Evolutionary conservation across 352 stramenopile species (phyloP).

Genomic region (Globisporangium okanoganense): DNA sequence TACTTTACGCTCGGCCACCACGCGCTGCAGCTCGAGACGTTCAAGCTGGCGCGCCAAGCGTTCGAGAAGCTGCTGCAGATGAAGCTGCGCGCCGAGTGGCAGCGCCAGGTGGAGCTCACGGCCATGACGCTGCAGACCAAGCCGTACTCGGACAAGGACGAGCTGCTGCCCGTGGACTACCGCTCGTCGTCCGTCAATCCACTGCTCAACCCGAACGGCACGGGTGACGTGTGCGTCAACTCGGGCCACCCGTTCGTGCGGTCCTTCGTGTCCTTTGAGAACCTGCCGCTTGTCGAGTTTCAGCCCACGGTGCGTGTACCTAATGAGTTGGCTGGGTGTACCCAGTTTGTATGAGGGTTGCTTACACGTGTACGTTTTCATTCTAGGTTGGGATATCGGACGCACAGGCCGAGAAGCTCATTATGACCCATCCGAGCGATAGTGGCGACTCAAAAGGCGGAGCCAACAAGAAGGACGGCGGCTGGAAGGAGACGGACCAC

Average conservation of each 20-base stretch:
- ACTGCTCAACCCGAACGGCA: conserved; percentile 87
- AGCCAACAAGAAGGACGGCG: conserved; percentile 23
- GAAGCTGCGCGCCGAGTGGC: conserved; percentile 83
- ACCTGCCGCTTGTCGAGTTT: conserved; percentile 95
- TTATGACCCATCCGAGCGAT: conserved; percentile 59
- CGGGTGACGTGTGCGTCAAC: conserved; percentile 89
- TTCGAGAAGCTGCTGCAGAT: conserved; percentile 93
- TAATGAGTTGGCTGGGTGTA: background rate
- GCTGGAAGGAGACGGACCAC: conserved; percentile 61
- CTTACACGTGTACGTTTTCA: background rate
- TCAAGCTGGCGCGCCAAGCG: conserved; percentile 89
- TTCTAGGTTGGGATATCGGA: conserved; percentile 63
- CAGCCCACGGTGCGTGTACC: conserved; percentile 44
- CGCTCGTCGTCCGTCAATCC: conserved; percentile 91
- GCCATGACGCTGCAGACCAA: conserved; percentile 92
- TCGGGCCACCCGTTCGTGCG: conserved; percentile 94
- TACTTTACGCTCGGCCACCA: conserved; percentile 95
- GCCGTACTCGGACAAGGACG: conserved; percentile 90
- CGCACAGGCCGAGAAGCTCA: conserved; percentile 79
- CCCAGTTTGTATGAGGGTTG: no score
- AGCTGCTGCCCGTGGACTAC: conserved; percentile 94
- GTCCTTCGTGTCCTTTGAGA: conserved; percentile 95
- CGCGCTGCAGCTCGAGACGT: conserved; percentile 87
- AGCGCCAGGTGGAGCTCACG: conserved; percentile 87
- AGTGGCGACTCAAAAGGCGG: conserved; percentile 15